These are phyloP conservation scores for Penicillium manginii DNA, from an alignment of 495 filamentous ascomycete species.

Conservation along the genomic window DNA sequence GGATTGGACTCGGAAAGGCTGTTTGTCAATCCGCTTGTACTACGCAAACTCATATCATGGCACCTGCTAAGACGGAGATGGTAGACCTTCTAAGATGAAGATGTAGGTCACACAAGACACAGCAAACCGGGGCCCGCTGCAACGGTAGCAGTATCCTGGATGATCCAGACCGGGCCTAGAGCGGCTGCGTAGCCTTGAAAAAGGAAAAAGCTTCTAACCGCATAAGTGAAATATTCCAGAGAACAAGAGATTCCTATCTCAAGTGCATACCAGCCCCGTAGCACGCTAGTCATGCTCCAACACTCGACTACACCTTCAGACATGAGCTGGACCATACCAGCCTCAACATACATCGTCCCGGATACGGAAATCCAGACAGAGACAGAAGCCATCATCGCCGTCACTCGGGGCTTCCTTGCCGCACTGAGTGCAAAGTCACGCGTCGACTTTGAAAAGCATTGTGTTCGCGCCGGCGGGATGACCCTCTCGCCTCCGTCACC, in stretches of 20 bases:
- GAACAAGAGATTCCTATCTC: not conserved
- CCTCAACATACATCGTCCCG: slow-evolving; percentile 1
- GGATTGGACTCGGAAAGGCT: too few species aligned
- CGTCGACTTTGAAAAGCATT: slow-evolving; percentile 42
- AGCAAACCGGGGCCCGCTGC: slow-evolving; percentile 15
- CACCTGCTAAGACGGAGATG: not conserved
- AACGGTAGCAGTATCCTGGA: slow-evolving; percentile 21
- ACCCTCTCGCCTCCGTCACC: slow-evolving; percentile 39
- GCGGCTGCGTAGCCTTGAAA: not conserved
- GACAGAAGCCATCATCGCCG: slow-evolving; percentile 36
- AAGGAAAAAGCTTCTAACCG: not conserved
- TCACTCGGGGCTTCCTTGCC: slow-evolving; percentile 38
- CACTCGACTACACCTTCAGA: not conserved
- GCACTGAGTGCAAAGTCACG: slow-evolving; percentile 38
- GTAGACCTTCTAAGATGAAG: not conserved
- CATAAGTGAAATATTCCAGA: not conserved
- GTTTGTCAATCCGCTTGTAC: slow-evolving; percentile 4
- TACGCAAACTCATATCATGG: slow-evolving; percentile 11
- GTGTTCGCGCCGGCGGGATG: slow-evolving; percentile 44
- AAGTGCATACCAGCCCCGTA: not conserved
- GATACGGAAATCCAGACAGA: slow-evolving; percentile 32
- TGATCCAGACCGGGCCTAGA: not conserved
- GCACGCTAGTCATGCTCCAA: not conserved
- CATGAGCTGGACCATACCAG: slow-evolving; percentile 31
- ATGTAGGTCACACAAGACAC: slow-evolving; percentile 14